phyloP scores from a whole-genome alignment of 2,329 filamentous ascomycete genomes.

The Parastagonospora avenae region DNA sequence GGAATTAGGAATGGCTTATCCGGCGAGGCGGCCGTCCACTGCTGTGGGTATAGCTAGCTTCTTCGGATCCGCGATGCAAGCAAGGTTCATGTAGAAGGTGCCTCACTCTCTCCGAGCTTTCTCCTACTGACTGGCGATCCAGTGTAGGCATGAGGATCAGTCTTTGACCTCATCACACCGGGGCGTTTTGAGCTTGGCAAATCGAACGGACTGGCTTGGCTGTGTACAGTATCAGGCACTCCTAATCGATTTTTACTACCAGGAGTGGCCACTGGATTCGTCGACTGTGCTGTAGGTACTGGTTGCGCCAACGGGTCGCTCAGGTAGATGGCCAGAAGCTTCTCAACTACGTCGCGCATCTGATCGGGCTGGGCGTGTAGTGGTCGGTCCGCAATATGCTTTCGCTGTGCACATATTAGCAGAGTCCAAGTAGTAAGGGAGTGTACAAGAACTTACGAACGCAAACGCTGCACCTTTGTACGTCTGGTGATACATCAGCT shows the following conservation, averaged over 20 bases:
- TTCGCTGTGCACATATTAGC: slow-evolving; percentile 31
- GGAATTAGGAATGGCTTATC: not conserved
- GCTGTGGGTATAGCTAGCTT: no score
- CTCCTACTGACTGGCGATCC: slow-evolving; percentile 33
- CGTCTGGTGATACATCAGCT: slow-evolving; percentile 58
- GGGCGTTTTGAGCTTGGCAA: slow-evolving; percentile 33
- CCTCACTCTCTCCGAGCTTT: slow-evolving; percentile 4
- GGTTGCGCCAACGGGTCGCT: slow-evolving; percentile 48
- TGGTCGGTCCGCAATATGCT: slow-evolving; percentile 43
- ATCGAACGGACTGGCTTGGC: slow-evolving; percentile 40
- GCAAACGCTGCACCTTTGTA: slow-evolving; percentile 57
- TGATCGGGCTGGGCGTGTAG: slow-evolving; percentile 49
- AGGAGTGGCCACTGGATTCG: slow-evolving; percentile 34
- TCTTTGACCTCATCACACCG: slow-evolving; percentile 19
- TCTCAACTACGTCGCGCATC: slow-evolving; percentile 56
- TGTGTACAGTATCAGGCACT: slow-evolving; percentile 26
- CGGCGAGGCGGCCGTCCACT: no score
- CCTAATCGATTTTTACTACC: slow-evolving; percentile 23
- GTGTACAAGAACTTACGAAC: slow-evolving; percentile 36
- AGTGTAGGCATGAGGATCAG: slow-evolving; percentile 20
- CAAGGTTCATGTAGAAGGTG: slow-evolving; percentile 4
- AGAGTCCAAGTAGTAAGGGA: not conserved
- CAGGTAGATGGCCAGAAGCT: slow-evolving; percentile 53
- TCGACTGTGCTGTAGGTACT: slow-evolving; percentile 11
- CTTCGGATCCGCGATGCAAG: not conserved